Conservation (phyloP, 2,329 filamentous ascomycete genomes). For the Cercospora zeae-maydis region DNA sequence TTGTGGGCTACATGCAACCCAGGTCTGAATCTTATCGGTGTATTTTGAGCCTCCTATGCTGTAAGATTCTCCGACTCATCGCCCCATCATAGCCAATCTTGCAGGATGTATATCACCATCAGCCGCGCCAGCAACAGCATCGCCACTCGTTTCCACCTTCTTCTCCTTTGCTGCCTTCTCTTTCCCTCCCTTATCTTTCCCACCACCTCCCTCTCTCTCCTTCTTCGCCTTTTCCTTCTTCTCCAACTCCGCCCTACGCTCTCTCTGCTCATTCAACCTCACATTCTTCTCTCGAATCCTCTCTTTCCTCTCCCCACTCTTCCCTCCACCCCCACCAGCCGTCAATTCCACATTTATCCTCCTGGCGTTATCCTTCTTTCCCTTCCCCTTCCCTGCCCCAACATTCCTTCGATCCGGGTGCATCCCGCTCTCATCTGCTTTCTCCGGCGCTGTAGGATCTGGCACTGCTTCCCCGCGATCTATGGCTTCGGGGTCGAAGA, state of each 20-base stretch:
- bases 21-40: neutral
- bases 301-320: conserved; percentile 65
- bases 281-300: conserved; percentile 84
- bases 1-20: neutral
- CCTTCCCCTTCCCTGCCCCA: conserved; percentile 25
- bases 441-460: conserved; percentile 13
- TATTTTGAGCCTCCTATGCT: neutral
- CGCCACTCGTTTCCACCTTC: conserved; percentile 20
- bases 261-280: conserved; percentile 70
- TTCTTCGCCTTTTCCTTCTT: conserved; percentile 45
- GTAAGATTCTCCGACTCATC: neutral
- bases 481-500: conserved; percentile 54
- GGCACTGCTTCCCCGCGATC: conserved; percentile 11
- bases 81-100: conserved; percentile 30
- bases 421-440: neutral
- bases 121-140: conserved; percentile 1
- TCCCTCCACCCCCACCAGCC: conserved; percentile 79
- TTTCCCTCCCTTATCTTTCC: conserved; percentile 39
- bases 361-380: conserved; percentile 53
- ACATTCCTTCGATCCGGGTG: conserved; percentile 9
- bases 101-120: conserved; percentile 36
- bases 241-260: conserved; percentile 50
- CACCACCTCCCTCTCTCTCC: conserved; percentile 36
- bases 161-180: conserved; percentile 41
- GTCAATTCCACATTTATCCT: conserved; percentile 93